A percentile compares a stretch with the other conserved stretches of the same genome.
Evolutionary conservation across 179 eudicot genomes (phyloP).

Genomic region (Drosera spatulata): DNA sequence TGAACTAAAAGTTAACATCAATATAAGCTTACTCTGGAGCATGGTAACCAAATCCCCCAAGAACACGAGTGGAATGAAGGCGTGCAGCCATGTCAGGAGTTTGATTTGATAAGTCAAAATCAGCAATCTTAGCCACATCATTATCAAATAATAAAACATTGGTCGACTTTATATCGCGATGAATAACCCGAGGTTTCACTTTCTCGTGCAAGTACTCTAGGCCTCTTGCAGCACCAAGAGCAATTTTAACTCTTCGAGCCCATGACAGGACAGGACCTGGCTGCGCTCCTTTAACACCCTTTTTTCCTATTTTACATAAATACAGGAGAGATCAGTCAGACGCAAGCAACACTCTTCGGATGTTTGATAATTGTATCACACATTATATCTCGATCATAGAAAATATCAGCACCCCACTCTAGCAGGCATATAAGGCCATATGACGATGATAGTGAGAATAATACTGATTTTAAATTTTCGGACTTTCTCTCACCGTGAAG

Average conservation of each 20-base stretch:
- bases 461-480: too few relatives aligned
- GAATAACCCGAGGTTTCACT: conserved; percentile 78
- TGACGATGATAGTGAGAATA: too few relatives aligned
- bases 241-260: conserved; percentile 89
- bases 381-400: too few relatives aligned
- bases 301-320: conserved; percentile 27
- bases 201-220: conserved; percentile 86
- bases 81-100: conserved; percentile 92
- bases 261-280: conserved; percentile 79
- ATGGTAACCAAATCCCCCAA: conserved; percentile 86
- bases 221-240: conserved; percentile 84
- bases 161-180: conserved; percentile 89
- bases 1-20: not conserved
- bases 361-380: too few relatives aligned
- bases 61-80: conserved; percentile 87
- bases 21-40: conserved; percentile 71
- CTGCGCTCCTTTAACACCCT: conserved; percentile 87
- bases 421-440: too few relatives aligned
- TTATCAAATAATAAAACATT: conserved; percentile 73
- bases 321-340: not conserved
- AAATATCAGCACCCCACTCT: too few relatives aligned
- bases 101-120: conserved; percentile 82
- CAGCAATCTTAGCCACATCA: conserved; percentile 80
- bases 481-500: conserved; percentile 52
- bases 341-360: too few relatives aligned